A percentile compares a stretch with the other conserved stretches of the same genome.
Conservation (phyloP, 2,329 filamentous ascomycete species). For the Escovopsis sp. region DNA sequence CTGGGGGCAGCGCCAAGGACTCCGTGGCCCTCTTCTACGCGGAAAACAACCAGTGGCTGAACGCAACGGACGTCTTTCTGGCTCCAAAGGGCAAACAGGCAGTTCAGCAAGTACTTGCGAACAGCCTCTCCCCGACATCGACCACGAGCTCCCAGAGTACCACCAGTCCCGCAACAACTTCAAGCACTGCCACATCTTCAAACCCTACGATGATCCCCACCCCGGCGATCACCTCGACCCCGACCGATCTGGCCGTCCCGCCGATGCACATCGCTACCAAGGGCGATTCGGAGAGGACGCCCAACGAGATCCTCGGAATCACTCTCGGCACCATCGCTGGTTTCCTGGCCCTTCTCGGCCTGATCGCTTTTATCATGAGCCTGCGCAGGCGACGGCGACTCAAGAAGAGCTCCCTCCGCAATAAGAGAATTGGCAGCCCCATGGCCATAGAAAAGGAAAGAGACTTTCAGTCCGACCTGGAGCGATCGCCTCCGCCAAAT, state of each 20-base stretch:
- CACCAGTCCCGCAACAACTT: conserved; percentile 11
- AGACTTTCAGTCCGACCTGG: conserved; percentile 29
- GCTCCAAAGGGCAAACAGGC: conserved; percentile 13
- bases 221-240: conserved; percentile 11
- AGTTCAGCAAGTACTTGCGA: not conserved
- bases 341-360: conserved; percentile 51
- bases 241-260: conserved; percentile 8
- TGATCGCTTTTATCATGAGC: conserved; percentile 47
- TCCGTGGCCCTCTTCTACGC: conserved; percentile 66
- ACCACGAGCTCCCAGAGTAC: conserved; percentile 15
- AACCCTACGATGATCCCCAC: conserved; percentile 10
- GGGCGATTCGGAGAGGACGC: conserved; percentile 17
- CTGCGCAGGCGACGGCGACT: conserved; percentile 37
- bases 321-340: conserved; percentile 71
- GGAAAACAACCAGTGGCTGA: conserved; percentile 60
- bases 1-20: conserved; percentile 54
- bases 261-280: conserved; percentile 9
- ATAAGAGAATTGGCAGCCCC: conserved; percentile 25
- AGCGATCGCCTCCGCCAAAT: conserved; percentile 17
- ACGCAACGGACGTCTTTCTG: conserved; percentile 49
- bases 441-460: conserved; percentile 43
- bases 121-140: conserved; percentile 18
- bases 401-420: conserved; percentile 31
- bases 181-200: conserved; percentile 11
- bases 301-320: conserved; percentile 56